Conservation (phyloP, 371 early-diverging fungal species). For the Mortierella sp. region DNA sequence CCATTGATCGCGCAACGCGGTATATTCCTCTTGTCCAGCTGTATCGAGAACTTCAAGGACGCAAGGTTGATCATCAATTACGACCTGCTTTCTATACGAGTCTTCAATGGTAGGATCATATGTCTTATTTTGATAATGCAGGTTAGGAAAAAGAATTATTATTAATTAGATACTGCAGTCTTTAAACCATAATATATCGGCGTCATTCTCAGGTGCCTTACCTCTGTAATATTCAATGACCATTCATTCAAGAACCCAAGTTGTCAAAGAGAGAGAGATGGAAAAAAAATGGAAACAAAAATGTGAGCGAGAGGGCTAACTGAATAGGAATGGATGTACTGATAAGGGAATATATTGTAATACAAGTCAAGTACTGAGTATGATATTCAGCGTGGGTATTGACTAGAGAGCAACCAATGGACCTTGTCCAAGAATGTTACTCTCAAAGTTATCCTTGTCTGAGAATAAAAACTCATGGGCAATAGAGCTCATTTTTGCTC, state of each 20-base stretch:
- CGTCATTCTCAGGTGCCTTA: constrained; percentile 6
- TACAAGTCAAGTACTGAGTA: not conserved
- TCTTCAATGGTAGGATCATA: constrained; percentile 98
- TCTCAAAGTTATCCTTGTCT: constrained; percentile 1
- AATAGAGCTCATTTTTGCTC: constrained; percentile 14
- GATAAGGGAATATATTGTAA: not conserved
- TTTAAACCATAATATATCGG: not conserved
- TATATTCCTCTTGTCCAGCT: constrained; percentile 93
- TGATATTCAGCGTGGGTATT: not conserved
- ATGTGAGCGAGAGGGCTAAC: not conserved
- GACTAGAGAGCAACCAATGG: not conserved
- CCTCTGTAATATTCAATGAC: constrained; percentile 30
- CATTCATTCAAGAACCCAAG: not conserved
- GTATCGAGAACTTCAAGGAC: constrained; percentile 96
- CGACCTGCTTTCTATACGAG: constrained; percentile 95
- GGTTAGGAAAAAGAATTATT: not conserved
- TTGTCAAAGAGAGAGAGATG: not conserved
- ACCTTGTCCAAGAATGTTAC: not conserved
- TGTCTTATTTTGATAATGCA: constrained; percentile 62
- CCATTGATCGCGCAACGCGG: constrained; percentile 94
- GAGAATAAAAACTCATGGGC: not conserved
- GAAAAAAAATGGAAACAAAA: not conserved
- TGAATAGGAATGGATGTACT: no score
- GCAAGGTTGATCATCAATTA: constrained; percentile 95
- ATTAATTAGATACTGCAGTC: not conserved